Evolutionary conservation across 768 basidiomycete genomes (phyloP), one percentile per base, ranked within the genome.

Genomic region (Leccinum aurantiacum): DNA sequence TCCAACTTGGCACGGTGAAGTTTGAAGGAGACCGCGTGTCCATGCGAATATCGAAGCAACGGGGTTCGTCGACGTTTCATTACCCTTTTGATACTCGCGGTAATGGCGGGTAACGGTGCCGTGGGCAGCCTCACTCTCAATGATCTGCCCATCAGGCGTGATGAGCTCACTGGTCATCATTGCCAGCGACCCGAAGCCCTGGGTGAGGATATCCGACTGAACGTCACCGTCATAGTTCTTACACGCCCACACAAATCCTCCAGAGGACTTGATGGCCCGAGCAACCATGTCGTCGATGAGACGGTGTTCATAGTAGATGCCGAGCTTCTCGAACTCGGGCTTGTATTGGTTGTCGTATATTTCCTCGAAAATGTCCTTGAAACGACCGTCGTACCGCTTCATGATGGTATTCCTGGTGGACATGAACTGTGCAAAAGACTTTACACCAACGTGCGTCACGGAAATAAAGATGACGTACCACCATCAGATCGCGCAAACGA

Each of bases 331-430:
- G 68, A 89, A 95, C 56, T 79, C 77, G 1, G 79, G 60, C 72
- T 88, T 88, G 82, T 94, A 95, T 58, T 86, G 68, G 80, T 79
- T 68, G 7, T 96, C 92, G 74, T 93, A 99, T 68, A 98, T 88
- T 69, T 97, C 94, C 75, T 98, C 87, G 88, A 99, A 97, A 72
- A 96, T 95, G 69, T 99, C 97, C 81, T 99, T 99, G 86, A 98
- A 99, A 31, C 95, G 86, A 48, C 97, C 97, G 70, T 98, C 97
- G 74, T 99, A 99, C 73, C 89, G 95, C 80, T 99, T 96, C 71
- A 96, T 71, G 76, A 96, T 95, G 24, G 93, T 96, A 78, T 96
- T 98, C 80, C 98, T 98, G 46, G 96, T 98, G 17, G 93, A 95
- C 90, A 98, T 85, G 82, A 95, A 98, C 86, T 91, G 49, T 56